Evolutionary conservation across 1,284 basidiomycete species (phyloP).

Genomic region (Inonotus hispidus): DNA sequence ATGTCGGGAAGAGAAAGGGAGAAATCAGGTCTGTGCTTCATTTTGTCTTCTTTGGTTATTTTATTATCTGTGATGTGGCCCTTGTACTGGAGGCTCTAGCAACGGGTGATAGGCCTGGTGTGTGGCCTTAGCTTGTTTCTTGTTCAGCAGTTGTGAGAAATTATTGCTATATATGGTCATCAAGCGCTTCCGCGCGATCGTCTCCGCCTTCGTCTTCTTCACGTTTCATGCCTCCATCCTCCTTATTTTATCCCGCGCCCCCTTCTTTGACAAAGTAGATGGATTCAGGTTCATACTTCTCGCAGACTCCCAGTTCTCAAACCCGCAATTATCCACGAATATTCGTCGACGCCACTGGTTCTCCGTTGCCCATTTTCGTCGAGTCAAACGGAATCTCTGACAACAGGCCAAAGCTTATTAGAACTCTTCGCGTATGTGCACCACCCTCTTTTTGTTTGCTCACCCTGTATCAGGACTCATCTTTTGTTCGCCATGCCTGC

Average conservation of each 20-base stretch:
- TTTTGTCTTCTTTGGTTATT: background rate
- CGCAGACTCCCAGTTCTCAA: slow-evolving; percentile 4
- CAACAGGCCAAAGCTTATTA: slow-evolving; percentile 45
- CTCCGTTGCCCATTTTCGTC: slow-evolving; percentile 37
- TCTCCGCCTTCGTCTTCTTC: background rate
- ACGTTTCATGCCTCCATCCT: background rate
- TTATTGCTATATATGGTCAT: background rate
- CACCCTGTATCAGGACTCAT: background rate
- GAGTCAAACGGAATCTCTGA: slow-evolving; percentile 43
- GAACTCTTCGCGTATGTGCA: slow-evolving; percentile 41
- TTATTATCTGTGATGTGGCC: background rate
- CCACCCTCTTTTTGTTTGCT: slow-evolving; percentile 10
- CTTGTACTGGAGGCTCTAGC: background rate
- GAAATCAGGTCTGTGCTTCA: background rate
- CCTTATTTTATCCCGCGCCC: background rate
- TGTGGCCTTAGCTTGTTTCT: background rate
- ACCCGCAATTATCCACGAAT: background rate
- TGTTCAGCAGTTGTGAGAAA: background rate
- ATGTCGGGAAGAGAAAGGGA: background rate
- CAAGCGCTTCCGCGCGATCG: background rate
- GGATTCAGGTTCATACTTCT: background rate
- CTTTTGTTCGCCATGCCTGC: slow-evolving; percentile 2
- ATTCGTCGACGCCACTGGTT: slow-evolving; percentile 21
- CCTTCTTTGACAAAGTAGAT: background rate
- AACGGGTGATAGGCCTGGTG: background rate